Base-by-base conservation (phyloP, 2,329 filamentous ascomycete genomes). In the Colletotrichum tropicale region DNA sequence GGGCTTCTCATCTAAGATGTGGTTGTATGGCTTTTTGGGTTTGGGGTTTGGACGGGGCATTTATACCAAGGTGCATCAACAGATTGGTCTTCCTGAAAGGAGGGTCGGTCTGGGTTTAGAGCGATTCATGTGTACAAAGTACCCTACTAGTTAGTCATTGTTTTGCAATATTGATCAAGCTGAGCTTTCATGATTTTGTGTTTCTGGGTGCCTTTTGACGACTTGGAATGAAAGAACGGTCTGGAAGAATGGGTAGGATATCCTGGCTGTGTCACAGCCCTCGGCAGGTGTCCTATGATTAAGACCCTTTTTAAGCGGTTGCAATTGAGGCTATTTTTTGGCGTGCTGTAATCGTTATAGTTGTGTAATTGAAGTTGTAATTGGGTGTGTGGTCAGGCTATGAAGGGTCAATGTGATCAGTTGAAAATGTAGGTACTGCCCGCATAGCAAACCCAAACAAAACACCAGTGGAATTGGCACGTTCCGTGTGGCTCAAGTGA, bases 31-130 rank as follows among this genome's bases (percentile, higher is more conserved):
- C 10, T 21, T 43, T 48, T 61, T 3, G 10, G 16, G 16, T 24
- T 58, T 26, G 52, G 30, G 56, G 67, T 52, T 48, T 18, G 38
- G 9, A n/a, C 2, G 38, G 38, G 38, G 55, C 26, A n/a, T 62
- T 67, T 62, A 70, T 70, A 61, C 55, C 67, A 70, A 8, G 67
- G 56, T 70, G 67, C 67, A 70, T 70, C 56, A 70, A 70, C 67
- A 62, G 56, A 36, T 10, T 34, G 3, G 28, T 10, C 28, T 62
- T 48, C 2, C 15, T 1, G 15, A 15, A 48, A 52, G 12, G 6
- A 12, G 55, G 28, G 26, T 4, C 2, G 56, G 67, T 70, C 67
- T 70, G 56, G 67, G 67, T 70, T 62, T 61, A 16, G 21, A 62
- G 67, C 67, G 56, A 34, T 62, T 70, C 56, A 30, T 48, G 36